A percentile compares a stretch with the other conserved stretches of the same genome.
Evolutionary conservation across 108 stramenopile species (phyloP).

Genomic region (Nannochloropsis salina): DNA sequence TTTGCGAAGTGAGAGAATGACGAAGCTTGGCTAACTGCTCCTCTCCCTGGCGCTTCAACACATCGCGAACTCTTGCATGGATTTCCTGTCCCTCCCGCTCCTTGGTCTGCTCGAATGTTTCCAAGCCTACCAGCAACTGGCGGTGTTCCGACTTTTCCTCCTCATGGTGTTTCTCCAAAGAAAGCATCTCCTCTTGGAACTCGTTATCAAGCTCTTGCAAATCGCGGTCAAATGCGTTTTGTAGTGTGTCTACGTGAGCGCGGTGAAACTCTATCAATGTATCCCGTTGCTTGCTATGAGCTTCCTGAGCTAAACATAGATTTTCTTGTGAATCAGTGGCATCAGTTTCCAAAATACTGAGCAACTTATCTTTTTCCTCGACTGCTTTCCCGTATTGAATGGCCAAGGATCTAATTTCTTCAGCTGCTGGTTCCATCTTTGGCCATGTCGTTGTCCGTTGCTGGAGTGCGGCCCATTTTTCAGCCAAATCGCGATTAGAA

Average conservation of each 20-base stretch:
- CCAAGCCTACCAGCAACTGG: not conserved
- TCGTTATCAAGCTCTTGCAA: not conserved
- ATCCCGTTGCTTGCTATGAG: not conserved
- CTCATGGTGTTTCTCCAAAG: not conserved
- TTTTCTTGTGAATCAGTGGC: not conserved
- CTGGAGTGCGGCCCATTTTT: slow-evolving; percentile 11
- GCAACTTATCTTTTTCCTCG: not conserved
- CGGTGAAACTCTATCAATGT: not conserved
- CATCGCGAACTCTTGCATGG: not conserved
- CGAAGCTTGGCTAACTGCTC: slow-evolving; percentile 4
- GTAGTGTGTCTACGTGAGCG: not conserved
- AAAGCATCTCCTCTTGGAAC: not conserved
- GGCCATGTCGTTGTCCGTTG: not conserved
- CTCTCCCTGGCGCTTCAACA: not conserved
- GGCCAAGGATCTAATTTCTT: not conserved
- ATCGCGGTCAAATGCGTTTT: not conserved
- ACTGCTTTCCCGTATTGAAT: not conserved
- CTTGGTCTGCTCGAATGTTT: not conserved
- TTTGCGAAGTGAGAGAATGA: not conserved
- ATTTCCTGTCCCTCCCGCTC: not conserved
- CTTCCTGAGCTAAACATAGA: not conserved
- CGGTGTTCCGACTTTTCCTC: not conserved
- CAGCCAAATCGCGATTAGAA: no score
- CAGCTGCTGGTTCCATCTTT: not conserved
- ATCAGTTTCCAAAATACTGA: not conserved